Evolutionary conservation across 208 protist species (phyloP), one percentile per base, ranked within the genome.

Genomic region (Acanthamoeba castellanii): DNA sequence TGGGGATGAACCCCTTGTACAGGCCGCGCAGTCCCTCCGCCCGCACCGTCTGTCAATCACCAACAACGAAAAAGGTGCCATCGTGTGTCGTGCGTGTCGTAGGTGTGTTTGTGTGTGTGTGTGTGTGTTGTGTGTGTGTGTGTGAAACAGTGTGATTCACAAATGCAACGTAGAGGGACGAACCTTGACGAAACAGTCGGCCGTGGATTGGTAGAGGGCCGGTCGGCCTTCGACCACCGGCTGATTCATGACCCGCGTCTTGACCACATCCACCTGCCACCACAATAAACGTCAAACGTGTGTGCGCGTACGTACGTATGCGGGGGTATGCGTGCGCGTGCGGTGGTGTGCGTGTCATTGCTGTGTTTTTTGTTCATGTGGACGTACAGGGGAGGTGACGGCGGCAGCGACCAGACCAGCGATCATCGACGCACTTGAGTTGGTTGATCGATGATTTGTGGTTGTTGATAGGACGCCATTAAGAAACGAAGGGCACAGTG

Each of bases 221-320:
- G 59, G 59, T 16, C 66, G 88, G 11, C 88, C 88, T 8, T 94
- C 50, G 55, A 47, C 70, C 16, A 85, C 72, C 20, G 47, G 72
- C 72, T 94, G 91, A 11, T 81, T 94, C 91, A 94, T 94, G 27
- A 94, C 72, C 27, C 91, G 14, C 13, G 91, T 94, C 72, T 94
- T 94, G 22, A 94, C 91, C 14, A 84, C 37, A 27, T 94, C 91
- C 52, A 93, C 88, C 81, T 88, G n/a, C 30, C 13, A 87, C 8
- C 22, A n/a, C 25, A 85, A 50, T 4, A 6, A 4, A 16, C 13
- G 50, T 30, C n/a, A n/a, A n/a, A n/a, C n/a, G n/a, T n/a, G n/a
- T n/a, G n/a, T n/a, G n/a, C n/a, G n/a, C n/a, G n/a, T n/a, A n/a
- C n/a, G n/a, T n/a, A n/a, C n/a, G n/a, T n/a, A n/a, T n/a, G n/a